phyloP scores from a whole-genome alignment of 2,329 filamentous ascomycete genomes.

The Westerdykella sp. region DNA sequence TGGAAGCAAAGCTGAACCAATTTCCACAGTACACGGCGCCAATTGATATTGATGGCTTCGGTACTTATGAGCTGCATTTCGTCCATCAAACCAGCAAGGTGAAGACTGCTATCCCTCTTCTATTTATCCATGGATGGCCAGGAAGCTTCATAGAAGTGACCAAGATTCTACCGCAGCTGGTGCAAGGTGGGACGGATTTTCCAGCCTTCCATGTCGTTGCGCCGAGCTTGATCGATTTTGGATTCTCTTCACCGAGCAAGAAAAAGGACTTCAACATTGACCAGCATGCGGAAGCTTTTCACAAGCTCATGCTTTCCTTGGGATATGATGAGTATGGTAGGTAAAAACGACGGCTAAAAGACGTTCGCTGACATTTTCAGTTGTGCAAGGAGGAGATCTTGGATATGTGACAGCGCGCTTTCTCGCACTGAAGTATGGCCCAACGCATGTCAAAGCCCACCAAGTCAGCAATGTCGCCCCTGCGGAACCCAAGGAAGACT shows the following conservation, averaged over 20 bases:
- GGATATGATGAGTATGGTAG: constrained; percentile 51
- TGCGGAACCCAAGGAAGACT: constrained; percentile 1
- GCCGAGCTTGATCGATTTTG: not conserved
- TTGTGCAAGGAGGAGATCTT: constrained; percentile 55
- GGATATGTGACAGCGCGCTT: constrained; percentile 42
- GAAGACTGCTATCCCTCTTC: constrained; percentile 51
- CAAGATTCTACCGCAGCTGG: constrained; percentile 49
- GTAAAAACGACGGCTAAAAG: constrained; percentile 51
- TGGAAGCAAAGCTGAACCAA: constrained; percentile 52
- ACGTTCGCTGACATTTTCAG: constrained; percentile 9
- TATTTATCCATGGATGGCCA: constrained; percentile 62
- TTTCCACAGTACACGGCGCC: constrained; percentile 51
- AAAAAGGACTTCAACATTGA: constrained; percentile 41
- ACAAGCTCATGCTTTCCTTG: constrained; percentile 60
- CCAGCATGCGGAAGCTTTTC: constrained; percentile 55
- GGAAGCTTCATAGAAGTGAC: constrained; percentile 58
- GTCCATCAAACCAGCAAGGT: constrained; percentile 50
- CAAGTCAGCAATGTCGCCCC: constrained; percentile 5
- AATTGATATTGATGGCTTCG: constrained; percentile 52
- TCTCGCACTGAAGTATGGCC: constrained; percentile 17
- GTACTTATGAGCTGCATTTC: constrained; percentile 54
- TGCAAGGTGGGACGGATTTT: constrained; percentile 1
- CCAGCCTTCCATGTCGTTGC: constrained; percentile 1
- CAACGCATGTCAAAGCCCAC: constrained; percentile 2
- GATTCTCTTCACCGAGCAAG: not conserved